Base-by-base conservation (phyloP, 805 yeast species). In the Starmerella tilneyi region DNA sequence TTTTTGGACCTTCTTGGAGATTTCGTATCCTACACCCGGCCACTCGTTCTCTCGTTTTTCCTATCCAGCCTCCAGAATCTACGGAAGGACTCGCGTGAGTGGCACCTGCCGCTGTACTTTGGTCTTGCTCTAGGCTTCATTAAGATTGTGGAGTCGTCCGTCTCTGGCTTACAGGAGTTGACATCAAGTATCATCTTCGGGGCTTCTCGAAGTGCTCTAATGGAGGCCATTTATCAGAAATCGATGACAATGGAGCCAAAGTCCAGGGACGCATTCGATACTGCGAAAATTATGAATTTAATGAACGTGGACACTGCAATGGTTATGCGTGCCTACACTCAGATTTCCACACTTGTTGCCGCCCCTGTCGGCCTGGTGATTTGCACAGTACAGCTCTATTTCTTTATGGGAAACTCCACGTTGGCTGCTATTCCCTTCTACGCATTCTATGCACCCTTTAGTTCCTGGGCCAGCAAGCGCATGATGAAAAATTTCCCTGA, bases 221-320 rank as follows among this genome's bases (percentile, higher is more conserved):
- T 44, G 42, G 21, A 39, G 31, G 96, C 1, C 86, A 88, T 70
- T 89, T 85, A 81, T 59, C 73, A 75, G 41, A 86, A 86, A 60
- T 71, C 92, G 0, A 65, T 85, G 50, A 66, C 59, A 16, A 62
- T 86, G 19, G 75, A 89, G 1, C 73, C 78, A 5, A 76, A 74
- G 33, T 72, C 84, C 6, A 72, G 79, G 50, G 69, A 70, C 32
- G 69, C 70, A 17, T 77, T 82, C 41, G 76, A 82, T 32, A 80
- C 94, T 4, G 95, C 96, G 59, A 94, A 84, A 61, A 82, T 88
- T 57, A 96, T 86, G 52, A 88, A 86, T 60, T 69, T 88, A 58
- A 81, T 88, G 94, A 79, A 44, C 28, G 94, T 88, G 35, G 96
- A 86, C 65, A 77, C 84, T 3, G 92, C 83, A 63, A 76, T 94